Percentiles rank a stretch among this genome's conserved stretches.
phyloP scores from a whole-genome alignment of 129 eudicot species.

The Artemisia argyi region DNA sequence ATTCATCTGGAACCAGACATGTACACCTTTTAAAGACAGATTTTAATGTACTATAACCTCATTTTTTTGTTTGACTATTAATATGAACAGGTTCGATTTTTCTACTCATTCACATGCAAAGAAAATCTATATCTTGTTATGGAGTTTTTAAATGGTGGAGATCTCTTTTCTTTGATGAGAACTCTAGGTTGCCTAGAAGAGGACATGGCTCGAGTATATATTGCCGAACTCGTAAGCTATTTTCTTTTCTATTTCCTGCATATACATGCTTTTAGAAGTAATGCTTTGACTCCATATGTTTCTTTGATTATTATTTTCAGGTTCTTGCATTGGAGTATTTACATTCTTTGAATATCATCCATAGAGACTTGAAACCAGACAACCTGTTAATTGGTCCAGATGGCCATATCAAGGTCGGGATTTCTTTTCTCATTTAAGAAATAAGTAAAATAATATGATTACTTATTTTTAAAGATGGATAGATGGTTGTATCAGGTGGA shows the following conservation, averaged over 20 bases:
- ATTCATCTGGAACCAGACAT: background rate
- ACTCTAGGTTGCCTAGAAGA: conserved; percentile 95
- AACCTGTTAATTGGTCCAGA: conserved; percentile 94
- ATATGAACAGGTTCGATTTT: conserved; percentile 87
- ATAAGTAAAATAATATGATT: background rate
- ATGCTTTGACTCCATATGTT: conserved; percentile 1
- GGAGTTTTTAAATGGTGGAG: conserved; percentile 99
- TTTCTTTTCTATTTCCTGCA: background rate
- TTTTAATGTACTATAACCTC: conserved; percentile 22
- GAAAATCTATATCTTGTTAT: conserved; percentile 95
- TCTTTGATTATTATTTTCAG: conserved; percentile 40
- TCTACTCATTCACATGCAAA: conserved; percentile 97
- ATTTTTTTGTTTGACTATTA: conserved; percentile 34
- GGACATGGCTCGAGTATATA: conserved; percentile 92
- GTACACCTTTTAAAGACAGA: background rate
- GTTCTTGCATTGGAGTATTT: conserved; percentile 97
- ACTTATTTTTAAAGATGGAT: background rate
- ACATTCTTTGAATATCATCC: conserved; percentile 87
- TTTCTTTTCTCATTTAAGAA: background rate
- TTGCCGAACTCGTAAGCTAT: conserved; percentile 91
- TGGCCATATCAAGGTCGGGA: conserved; percentile 97
- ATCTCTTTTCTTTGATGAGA: conserved; percentile 86
- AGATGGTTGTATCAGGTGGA: too few species aligned
- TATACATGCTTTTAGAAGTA: background rate
- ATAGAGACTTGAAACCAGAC: conserved; percentile 97